These are phyloP conservation scores for Lasiodiplodia hormozganensis DNA, from an alignment of 2,329 filamentous ascomycete species.

Conservation along the genomic window DNA sequence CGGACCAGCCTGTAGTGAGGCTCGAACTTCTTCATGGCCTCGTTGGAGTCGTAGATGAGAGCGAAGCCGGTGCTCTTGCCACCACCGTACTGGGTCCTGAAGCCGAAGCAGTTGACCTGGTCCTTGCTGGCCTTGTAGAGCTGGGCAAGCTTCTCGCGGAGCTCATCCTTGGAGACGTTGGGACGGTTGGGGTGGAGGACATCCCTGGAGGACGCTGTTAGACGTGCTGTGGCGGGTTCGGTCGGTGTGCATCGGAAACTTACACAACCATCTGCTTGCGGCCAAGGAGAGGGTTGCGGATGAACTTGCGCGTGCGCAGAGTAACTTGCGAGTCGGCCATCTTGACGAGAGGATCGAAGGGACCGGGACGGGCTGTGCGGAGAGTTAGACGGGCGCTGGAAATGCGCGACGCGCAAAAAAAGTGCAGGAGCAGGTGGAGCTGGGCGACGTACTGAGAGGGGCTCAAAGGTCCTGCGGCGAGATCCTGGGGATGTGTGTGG, in stretches of 20 bases:
- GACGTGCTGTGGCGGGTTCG: constrained; percentile 29
- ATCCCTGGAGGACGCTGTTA: constrained; percentile 69
- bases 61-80: constrained; percentile 99
- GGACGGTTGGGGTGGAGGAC: constrained; percentile 98
- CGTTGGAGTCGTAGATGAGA: constrained; percentile 96
- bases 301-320: constrained; percentile 97
- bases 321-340: constrained; percentile 79
- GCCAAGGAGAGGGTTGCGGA: constrained; percentile 98
- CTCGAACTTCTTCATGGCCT: constrained; percentile 99
- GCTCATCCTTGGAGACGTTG: constrained; percentile 99
- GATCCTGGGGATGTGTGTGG: constrained; percentile 27
- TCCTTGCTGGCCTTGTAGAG: constrained; percentile 99
- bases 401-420: neutral
- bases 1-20: constrained; percentile 96
- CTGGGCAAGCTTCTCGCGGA: constrained; percentile 90
- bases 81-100: constrained; percentile 98
- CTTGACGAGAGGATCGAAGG: constrained; percentile 53
- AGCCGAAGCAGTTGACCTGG: constrained; percentile 96
- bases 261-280: constrained; percentile 99
- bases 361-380: constrained; percentile 25
- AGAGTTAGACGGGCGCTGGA: constrained; percentile 7
- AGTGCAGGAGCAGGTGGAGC: neutral
- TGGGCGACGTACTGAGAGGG: constrained; percentile 20
- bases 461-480: constrained; percentile 27
- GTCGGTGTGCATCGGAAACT: constrained; percentile 36